Conservation (phyloP, 805 yeast genomes). For the Wickerhamiella kazuoi region DNA sequence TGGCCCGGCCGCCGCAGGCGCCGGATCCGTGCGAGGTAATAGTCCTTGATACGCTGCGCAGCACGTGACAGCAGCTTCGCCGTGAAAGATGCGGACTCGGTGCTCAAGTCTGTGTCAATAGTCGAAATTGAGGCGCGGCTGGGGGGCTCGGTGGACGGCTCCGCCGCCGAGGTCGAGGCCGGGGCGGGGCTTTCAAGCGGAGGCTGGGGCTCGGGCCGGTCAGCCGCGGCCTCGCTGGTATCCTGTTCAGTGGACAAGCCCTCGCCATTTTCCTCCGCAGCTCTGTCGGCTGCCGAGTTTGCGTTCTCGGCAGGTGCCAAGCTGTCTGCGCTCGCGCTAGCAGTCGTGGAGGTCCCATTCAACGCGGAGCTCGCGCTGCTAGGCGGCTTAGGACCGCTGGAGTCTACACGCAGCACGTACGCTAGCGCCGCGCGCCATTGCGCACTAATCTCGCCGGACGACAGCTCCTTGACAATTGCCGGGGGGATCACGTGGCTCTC, state of each 20-base stretch:
- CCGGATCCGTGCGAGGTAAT: constrained; percentile 46
- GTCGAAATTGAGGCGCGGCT: constrained; percentile 10
- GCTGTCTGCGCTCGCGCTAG: background rate
- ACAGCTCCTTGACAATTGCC: constrained; percentile 37
- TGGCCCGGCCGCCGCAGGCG: constrained; percentile 43
- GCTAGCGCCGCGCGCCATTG: constrained; percentile 35
- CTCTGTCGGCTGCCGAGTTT: background rate
- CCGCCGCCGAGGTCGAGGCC: constrained; percentile 10
- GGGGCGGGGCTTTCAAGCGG: background rate
- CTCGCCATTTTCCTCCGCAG: background rate
- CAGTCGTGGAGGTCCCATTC: background rate
- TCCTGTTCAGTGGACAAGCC: background rate
- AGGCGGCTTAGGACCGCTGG: background rate
- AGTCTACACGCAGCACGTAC: constrained; percentile 6
- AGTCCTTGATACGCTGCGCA: constrained; percentile 60
- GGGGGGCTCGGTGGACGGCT: constrained; percentile 12
- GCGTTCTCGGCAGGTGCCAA: background rate
- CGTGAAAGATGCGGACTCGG: constrained; percentile 15
- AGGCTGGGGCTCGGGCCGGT: too few relatives aligned
- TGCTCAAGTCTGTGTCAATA: background rate
- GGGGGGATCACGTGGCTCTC: constrained; percentile 66
- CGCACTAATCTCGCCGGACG: constrained; percentile 36
- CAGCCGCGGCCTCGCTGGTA: background rate
- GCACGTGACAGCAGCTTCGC: constrained; percentile 41
- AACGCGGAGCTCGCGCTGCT: too few relatives aligned